Conservation (phyloP, 306 rosid genomes). For the Quercus cerris region DNA sequence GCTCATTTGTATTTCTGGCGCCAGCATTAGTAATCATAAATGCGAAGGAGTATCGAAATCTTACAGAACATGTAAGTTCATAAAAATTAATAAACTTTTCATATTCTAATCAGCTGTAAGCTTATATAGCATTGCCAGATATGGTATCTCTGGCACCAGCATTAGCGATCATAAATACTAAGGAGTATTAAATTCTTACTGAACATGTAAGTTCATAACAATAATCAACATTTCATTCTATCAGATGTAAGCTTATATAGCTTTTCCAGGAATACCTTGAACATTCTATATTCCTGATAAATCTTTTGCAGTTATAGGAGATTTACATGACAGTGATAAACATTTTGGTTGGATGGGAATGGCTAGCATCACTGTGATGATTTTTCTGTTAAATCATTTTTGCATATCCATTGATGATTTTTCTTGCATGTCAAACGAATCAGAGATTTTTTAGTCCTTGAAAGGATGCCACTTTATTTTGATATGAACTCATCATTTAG, state of each 20-base stretch:
- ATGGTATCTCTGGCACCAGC: slow-evolving; percentile 83
- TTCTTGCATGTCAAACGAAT: slow-evolving; percentile 7
- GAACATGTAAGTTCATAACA: slow-evolving; percentile 64
- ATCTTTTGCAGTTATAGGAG: slow-evolving; percentile 14
- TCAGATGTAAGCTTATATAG: slow-evolving; percentile 11
- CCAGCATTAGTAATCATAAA: slow-evolving; percentile 79
- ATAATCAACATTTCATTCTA: not conserved
- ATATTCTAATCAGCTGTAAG: slow-evolving; percentile 1
- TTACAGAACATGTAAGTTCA: slow-evolving; percentile 73
- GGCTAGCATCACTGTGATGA: not conserved
- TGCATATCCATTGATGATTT: not conserved
- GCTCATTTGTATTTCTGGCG: slow-evolving; percentile 89
- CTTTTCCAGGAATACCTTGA: slow-evolving; percentile 5
- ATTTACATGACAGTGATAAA: not conserved
- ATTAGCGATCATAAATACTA: slow-evolving; percentile 70
- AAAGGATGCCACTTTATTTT: not conserved
- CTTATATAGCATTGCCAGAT: slow-evolving; percentile 9
- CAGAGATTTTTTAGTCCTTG: not conserved
- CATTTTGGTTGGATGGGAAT: not conserved
- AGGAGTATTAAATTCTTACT: slow-evolving; percentile 69
- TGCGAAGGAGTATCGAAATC: slow-evolving; percentile 79
- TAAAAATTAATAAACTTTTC: not conserved
- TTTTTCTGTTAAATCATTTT: not conserved
- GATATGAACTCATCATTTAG: slow-evolving; percentile 11
- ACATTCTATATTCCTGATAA: not conserved